phyloP scores from a whole-genome alignment of 169 alveolate species.

The Ichthyophthirius multifiliis region DNA sequence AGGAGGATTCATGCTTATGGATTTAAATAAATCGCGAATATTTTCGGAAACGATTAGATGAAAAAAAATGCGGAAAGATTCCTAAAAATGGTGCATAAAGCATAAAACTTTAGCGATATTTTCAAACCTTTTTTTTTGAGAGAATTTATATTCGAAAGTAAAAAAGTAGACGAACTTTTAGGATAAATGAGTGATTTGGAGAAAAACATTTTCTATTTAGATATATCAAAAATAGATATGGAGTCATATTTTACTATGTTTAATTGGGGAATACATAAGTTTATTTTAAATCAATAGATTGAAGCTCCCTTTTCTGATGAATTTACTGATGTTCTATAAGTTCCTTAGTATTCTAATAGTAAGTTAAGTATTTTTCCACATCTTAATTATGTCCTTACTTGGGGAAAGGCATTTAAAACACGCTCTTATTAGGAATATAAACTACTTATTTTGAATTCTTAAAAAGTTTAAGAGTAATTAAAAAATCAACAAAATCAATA shows the following conservation, averaged over 20 bases:
- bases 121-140: too few relatives aligned
- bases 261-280: conserved; percentile 71
- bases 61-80: too few relatives aligned
- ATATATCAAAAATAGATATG: conserved; percentile 62
- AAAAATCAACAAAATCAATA: conserved; percentile 13
- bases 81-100: too few relatives aligned
- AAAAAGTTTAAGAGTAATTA: conserved; percentile 41
- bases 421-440: conserved; percentile 31
- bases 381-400: conserved; percentile 37
- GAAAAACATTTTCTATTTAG: conserved; percentile 38
- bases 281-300: conserved; percentile 61
- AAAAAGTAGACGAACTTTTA: conserved; percentile 19
- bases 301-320: conserved; percentile 46
- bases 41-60: too few relatives aligned
- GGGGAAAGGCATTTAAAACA: conserved; percentile 18
- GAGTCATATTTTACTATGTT: conserved; percentile 42
- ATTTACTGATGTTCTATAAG: conserved; percentile 37
- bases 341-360: neutral
- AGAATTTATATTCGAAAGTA: conserved; percentile 55
- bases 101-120: too few relatives aligned
- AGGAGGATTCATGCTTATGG: too few relatives aligned
- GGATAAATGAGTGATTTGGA: conserved; percentile 31
- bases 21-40: too few relatives aligned
- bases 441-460: conserved; percentile 40
- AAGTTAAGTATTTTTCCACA: conserved; percentile 38